Evolutionary conservation across 257 asterid genomes (phyloP).

Genomic region (Nicotiana tabacum): DNA sequence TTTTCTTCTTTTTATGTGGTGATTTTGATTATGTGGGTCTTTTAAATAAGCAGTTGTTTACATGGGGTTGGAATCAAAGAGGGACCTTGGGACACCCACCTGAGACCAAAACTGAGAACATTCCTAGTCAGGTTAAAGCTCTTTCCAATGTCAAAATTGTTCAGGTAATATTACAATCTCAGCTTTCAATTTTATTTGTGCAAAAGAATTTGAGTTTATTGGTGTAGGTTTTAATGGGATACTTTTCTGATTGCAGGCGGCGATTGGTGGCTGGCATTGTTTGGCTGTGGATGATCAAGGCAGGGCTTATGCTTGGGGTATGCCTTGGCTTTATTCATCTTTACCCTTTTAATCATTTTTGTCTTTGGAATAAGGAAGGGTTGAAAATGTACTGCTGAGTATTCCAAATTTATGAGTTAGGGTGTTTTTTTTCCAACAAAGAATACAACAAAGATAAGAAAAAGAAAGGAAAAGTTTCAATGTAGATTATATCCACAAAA

Average conservation of each 20-base stretch:
- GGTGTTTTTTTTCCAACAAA: background rate
- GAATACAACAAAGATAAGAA: background rate
- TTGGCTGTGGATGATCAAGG: conserved; percentile 98
- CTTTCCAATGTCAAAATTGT: conserved; percentile 77
- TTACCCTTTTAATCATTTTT: background rate
- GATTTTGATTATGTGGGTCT: background rate
- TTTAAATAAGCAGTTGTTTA: conserved; percentile 52
- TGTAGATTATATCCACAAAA: background rate
- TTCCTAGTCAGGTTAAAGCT: conserved; percentile 89
- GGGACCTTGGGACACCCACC: conserved; percentile 95
- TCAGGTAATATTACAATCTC: conserved; percentile 45
- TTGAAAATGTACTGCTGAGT: background rate
- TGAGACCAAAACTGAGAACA: conserved; percentile 79
- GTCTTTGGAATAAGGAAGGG: background rate
- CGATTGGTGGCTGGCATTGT: conserved; percentile 99
- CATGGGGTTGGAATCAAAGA: conserved; percentile 99
- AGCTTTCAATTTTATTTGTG: background rate
- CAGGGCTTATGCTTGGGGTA: conserved; percentile 99
- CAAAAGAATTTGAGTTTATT: background rate
- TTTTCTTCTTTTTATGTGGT: background rate
- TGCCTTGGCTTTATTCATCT: conserved; percentile 3
- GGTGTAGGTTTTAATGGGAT: background rate
- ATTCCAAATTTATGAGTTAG: background rate
- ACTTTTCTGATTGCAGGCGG: conserved; percentile 58
- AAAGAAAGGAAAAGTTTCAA: background rate